These are phyloP conservation scores for Crithidia brevicula DNA, from an alignment of 208 protist species.

Conservation along the genomic window DNA sequence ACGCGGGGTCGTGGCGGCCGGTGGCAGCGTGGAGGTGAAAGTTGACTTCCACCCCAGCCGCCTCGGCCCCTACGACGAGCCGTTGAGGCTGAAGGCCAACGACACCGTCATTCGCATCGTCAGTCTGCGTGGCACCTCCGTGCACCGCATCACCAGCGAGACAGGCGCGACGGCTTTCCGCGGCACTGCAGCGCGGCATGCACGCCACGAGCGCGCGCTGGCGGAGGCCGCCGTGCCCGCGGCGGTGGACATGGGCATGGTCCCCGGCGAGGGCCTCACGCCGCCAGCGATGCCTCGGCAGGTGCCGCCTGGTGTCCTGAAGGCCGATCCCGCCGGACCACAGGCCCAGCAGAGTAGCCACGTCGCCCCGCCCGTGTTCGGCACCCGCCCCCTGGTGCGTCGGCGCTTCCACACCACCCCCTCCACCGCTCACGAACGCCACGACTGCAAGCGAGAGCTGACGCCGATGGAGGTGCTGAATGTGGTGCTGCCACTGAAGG, in stretches of 20 bases:
- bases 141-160: constrained; percentile 22
- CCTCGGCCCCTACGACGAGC: constrained; percentile 70
- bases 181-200: not conserved
- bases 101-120: constrained; percentile 55
- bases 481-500: constrained; percentile 79
- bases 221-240: constrained; percentile 34
- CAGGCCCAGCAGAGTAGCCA: constrained; percentile 34
- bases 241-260: constrained; percentile 86
- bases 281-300: constrained; percentile 53
- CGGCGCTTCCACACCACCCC: constrained; percentile 83
- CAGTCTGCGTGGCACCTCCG: constrained; percentile 45
- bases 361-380: constrained; percentile 65
- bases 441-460: constrained; percentile 91
- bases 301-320: constrained; percentile 29
- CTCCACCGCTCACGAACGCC: constrained; percentile 78
- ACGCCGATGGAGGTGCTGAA: constrained; percentile 87
- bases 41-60: constrained; percentile 86
- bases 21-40: constrained; percentile 44
- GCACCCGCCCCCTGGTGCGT: constrained; percentile 82
- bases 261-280: constrained; percentile 74
- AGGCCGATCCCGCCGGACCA: constrained; percentile 27
- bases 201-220: constrained; percentile 10
- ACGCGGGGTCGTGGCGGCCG: constrained; percentile 54
- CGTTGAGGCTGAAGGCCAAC: constrained; percentile 77
- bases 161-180: not conserved